Conservation (phyloP, 768 basidiomycete genomes). For the Sarcodon sp. region DNA sequence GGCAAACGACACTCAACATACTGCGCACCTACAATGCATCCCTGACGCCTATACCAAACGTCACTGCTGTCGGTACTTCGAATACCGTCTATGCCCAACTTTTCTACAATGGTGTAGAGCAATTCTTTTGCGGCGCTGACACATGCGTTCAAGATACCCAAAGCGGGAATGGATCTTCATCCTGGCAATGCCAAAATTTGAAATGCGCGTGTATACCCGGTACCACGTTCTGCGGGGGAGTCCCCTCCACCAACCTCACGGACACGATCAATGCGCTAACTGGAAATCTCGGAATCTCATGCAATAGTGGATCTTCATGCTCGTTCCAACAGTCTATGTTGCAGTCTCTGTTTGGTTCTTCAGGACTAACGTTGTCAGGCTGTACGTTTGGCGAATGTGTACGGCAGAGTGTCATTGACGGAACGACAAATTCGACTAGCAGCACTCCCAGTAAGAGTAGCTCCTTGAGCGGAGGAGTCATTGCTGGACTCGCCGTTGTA, state of each 20-base stretch:
- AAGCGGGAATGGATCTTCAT: conserved; percentile 24
- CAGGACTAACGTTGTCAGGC: conserved; percentile 57
- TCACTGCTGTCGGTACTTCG: conserved; percentile 41
- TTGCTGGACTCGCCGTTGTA: conserved; percentile 82
- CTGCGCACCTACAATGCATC: conserved; percentile 60
- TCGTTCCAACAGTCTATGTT: conserved; percentile 65
- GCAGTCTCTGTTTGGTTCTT: conserved; percentile 54
- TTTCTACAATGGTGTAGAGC: conserved; percentile 72
- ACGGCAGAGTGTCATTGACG: conserved; percentile 64
- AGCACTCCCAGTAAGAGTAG: conserved; percentile 11
- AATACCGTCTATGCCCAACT: conserved; percentile 55
- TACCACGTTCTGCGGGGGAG: conserved; percentile 66
- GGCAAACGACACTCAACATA: conserved; percentile 63
- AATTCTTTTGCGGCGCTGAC: conserved; percentile 75
- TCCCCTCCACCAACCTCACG: conserved; percentile 33
- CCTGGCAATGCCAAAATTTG: conserved; percentile 66
- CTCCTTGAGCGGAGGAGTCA: conserved; percentile 65
- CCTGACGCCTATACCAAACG: conserved; percentile 54
- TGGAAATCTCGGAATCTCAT: conserved; percentile 59
- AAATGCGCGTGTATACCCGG: conserved; percentile 59
- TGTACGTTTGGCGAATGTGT: conserved; percentile 90
- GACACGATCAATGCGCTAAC: conserved; percentile 47
- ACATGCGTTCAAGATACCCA: conserved; percentile 51
- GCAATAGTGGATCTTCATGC: conserved; percentile 47
- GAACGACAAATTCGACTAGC: conserved; percentile 21